Base-by-base conservation (phyloP, 257 asterid species). In the Capsicum chinense region DNA sequence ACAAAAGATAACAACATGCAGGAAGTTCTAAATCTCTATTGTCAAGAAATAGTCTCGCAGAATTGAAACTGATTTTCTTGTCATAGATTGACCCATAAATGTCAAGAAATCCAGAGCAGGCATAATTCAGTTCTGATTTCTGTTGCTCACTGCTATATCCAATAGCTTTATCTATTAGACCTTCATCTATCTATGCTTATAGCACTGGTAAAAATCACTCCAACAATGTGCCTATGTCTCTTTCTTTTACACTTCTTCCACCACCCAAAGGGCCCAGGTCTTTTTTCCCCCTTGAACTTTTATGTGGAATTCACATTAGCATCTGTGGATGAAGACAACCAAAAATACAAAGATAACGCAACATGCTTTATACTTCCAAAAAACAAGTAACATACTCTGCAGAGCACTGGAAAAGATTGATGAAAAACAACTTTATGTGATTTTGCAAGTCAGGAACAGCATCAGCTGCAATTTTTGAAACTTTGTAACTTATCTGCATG, bases 381-480 rank as follows among this genome's bases (percentile, higher is more conserved):
- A 8, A 35, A 6, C 17, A 54, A 84, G 83, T 59, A 85, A 87
- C 91, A 84, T 91, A 95, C 98, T 93, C 98, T 54, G 98, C 94
- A 66, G 99, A 88, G 83, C 86, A 54, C 92, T 93, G 98, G 92
- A 95, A 94, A 85, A 94, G 97, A 86, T 93, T 92, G 87, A 92
- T 90, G 89, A 93, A 92, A 86, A 92, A 93, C 82, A 91, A 86
- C 81, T 94, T 93, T 87, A 93, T 84, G 50, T 92, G 92, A 86
- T 88, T 88, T 88, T 89, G 79, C 88, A 93, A 85, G 33, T 87
- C 92, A 85, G 97, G 97, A 73, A 91, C 92, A 79, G 98, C 97
- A 90, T 95, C 99, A 44, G 92, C 95, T 70, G 91, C 94, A 80
- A 95, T 89, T 83, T 89, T 88, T 63, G 85, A 87, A 82, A 94